Evolutionary conservation across 2,329 filamentous ascomycete genomes (phyloP).

Genomic region (Colletotrichum sp.): DNA sequence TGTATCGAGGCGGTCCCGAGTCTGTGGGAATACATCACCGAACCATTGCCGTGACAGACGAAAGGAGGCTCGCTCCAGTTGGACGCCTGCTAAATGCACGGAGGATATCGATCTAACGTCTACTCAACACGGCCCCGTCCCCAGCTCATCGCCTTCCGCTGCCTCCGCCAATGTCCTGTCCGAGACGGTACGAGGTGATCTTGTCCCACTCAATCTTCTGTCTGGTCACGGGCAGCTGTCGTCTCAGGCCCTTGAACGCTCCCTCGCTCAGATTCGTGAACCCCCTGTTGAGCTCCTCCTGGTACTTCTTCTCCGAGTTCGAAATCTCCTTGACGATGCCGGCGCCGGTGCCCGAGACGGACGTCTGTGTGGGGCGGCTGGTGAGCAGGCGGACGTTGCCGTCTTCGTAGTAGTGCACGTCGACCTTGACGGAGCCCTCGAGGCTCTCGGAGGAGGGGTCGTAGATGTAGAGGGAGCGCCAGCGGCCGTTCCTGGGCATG

Average conservation of each 20-base stretch:
- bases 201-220: slow-evolving; percentile 99
- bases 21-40: neutral
- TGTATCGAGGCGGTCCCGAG: neutral
- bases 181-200: slow-evolving; percentile 88
- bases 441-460: slow-evolving; percentile 71
- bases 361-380: slow-evolving; percentile 73
- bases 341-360: slow-evolving; percentile 65
- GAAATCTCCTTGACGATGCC: slow-evolving; percentile 82
- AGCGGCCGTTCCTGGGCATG: slow-evolving; percentile 82
- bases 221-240: slow-evolving; percentile 93
- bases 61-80: neutral
- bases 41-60: neutral
- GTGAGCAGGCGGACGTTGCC: slow-evolving; percentile 94
- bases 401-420: slow-evolving; percentile 99
- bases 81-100: neutral
- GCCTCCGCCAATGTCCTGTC: slow-evolving; percentile 78
- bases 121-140: neutral
- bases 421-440: slow-evolving; percentile 84
- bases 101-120: neutral
- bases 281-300: slow-evolving; percentile 92
- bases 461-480: slow-evolving; percentile 87
- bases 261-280: slow-evolving; percentile 91
- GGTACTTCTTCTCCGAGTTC: slow-evolving; percentile 85
- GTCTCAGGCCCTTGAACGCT: slow-evolving; percentile 89
- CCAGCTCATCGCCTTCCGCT: slow-evolving; percentile 55